phyloP scores from a whole-genome alignment of 106 monocot genomes.

The Phalaenopsis equestris region DNA sequence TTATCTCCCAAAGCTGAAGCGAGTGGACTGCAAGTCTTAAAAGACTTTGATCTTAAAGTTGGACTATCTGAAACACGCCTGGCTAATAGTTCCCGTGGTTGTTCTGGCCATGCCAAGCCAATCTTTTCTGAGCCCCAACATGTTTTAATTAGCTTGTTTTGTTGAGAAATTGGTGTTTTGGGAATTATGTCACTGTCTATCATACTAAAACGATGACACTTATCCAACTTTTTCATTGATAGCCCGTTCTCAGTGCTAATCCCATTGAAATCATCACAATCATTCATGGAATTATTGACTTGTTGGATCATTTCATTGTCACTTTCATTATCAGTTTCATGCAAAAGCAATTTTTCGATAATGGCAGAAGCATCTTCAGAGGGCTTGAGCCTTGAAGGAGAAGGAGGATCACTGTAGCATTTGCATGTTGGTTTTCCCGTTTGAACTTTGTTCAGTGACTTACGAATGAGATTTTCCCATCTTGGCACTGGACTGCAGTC shows the following conservation, averaged over 20 bases:
- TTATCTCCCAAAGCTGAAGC: constrained; percentile 10
- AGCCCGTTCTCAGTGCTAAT: background rate
- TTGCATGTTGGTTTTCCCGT: constrained; percentile 45
- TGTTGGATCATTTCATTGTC: constrained; percentile 38
- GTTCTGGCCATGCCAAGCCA: constrained; percentile 85
- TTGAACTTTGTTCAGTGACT: constrained; percentile 39
- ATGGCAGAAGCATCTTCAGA: constrained; percentile 19
- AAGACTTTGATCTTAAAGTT: constrained; percentile 42
- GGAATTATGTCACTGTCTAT: constrained; percentile 11
- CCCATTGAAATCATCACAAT: background rate
- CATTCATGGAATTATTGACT: background rate
- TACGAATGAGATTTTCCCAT: constrained; percentile 85
- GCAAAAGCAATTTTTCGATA: constrained; percentile 23
- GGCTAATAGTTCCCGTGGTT: constrained; percentile 49
- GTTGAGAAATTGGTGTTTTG: constrained; percentile 6
- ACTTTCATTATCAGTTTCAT: constrained; percentile 39
- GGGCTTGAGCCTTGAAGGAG: constrained; percentile 83
- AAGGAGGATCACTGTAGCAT: constrained; percentile 70
- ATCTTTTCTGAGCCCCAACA: constrained; percentile 66
- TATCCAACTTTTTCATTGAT: constrained; percentile 26
- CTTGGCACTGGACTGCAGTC: constrained; percentile 48
- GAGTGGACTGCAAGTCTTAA: constrained; percentile 35
- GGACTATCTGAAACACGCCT: constrained; percentile 12
- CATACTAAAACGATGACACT: constrained; percentile 31
- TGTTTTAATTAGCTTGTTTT: constrained; percentile 42